A percentile compares a stretch with the other conserved stretches of the same genome.
Conservation (phyloP, 1,139 yeast genomes). For the Yamadazyma epiphylla region DNA sequence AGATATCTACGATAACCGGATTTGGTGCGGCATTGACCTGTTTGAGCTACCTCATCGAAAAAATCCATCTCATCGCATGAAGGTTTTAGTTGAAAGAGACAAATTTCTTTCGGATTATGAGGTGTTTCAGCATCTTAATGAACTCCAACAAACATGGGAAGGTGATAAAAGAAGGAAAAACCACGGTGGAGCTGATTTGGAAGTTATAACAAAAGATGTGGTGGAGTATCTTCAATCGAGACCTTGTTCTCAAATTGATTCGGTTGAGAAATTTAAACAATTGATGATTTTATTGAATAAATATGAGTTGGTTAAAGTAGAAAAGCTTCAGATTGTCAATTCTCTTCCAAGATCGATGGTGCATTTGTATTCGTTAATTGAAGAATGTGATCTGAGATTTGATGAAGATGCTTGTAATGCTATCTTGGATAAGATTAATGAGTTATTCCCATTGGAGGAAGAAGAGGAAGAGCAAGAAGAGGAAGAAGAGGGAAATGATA, state of each 20-base stretch:
- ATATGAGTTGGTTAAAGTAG: slow-evolving; percentile 71
- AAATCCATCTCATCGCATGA: slow-evolving; percentile 18
- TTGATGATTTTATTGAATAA: slow-evolving; percentile 51
- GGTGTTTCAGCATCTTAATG: slow-evolving; percentile 55
- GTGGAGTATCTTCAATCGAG: slow-evolving; percentile 45
- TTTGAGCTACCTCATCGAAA: slow-evolving; percentile 5
- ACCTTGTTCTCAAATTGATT: slow-evolving; percentile 39
- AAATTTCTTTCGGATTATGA: slow-evolving; percentile 70
- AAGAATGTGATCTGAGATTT: slow-evolving; percentile 87
- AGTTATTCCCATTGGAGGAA: slow-evolving; percentile 45
- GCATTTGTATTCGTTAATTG: slow-evolving; percentile 72
- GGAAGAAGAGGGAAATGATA: slow-evolving; percentile 19
- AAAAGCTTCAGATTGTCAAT: slow-evolving; percentile 79
- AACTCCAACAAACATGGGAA: slow-evolving; percentile 48
- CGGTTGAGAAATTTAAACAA: slow-evolving; percentile 45
- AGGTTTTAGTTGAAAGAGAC: slow-evolving; percentile 48
- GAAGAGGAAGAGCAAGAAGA: slow-evolving; percentile 31
- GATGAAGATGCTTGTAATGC: slow-evolving; percentile 56
- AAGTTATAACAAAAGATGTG: slow-evolving; percentile 65
- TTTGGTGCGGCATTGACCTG: no score
- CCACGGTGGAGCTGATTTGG: slow-evolving; percentile 47
- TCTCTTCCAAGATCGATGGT: slow-evolving; percentile 77
- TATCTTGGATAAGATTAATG: slow-evolving; percentile 48
- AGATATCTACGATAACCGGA: no score
- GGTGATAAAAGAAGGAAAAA: slow-evolving; percentile 23